Percentiles rank a stretch among this genome's conserved stretches.
phyloP scores from a whole-genome alignment of 345 rosid species.

The Toxicodendron radicans region DNA sequence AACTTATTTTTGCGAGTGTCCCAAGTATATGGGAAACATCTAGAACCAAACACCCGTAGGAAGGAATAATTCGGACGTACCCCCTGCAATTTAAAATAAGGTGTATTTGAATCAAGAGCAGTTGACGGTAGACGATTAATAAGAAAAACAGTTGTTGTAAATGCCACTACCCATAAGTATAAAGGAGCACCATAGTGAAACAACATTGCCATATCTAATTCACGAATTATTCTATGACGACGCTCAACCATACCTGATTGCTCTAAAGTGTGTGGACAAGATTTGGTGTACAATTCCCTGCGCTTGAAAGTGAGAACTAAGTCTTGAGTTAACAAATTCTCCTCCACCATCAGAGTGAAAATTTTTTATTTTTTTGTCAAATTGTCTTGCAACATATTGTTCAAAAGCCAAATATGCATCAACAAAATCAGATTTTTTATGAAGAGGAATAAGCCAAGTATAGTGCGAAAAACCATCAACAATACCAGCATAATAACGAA shows the following conservation, averaged over 20 bases:
- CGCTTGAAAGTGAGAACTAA: background rate
- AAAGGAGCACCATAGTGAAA: conserved; percentile 8
- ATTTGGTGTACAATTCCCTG: background rate
- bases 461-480: background rate
- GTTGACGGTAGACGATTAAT: background rate
- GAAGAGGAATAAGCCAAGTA: conserved; percentile 9
- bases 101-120: background rate
- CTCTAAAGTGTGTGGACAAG: background rate
- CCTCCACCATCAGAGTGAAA: conserved; percentile 21
- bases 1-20: background rate
- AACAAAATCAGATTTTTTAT: conserved; percentile 14
- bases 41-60: conserved; percentile 1
- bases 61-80: background rate
- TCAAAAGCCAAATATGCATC: too few species aligned
- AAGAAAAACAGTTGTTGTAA: background rate
- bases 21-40: background rate
- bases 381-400: conserved; percentile 14
- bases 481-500: too few species aligned
- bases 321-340: conserved; percentile 2
- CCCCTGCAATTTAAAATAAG: background rate
- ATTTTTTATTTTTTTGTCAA: conserved; percentile 8
- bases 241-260: conserved; percentile 18
- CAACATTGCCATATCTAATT: conserved; percentile 18
- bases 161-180: conserved; percentile 12
- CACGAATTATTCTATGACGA: background rate